A percentile compares a stretch with the other conserved stretches of the same genome.
Evolutionary conservation across 352 stramenopile genomes (phyloP).

Genomic region (Phytopythium delawarense): DNA sequence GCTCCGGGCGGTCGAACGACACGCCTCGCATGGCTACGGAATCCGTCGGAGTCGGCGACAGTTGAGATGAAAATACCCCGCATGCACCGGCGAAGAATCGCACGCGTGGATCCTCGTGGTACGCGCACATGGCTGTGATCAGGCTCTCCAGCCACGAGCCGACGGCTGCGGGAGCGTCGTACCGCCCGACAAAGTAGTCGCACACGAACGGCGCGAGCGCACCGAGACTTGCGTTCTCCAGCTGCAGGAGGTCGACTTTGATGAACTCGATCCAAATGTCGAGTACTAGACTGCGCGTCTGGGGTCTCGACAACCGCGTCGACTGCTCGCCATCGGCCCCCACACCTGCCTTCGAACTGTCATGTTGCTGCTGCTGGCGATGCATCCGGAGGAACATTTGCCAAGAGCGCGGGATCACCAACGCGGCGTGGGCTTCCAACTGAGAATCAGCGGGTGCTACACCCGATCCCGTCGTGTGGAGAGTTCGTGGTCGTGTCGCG

Average conservation of each 20-base stretch:
- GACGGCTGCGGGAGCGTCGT: conserved; percentile 43
- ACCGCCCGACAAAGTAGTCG: conserved; percentile 60
- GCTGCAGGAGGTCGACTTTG: conserved; percentile 56
- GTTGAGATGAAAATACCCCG: conserved; percentile 10
- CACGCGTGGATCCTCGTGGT: conserved; percentile 47
- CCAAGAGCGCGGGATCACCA: conserved; percentile 28
- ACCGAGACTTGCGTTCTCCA: conserved; percentile 46
- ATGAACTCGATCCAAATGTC: conserved; percentile 77
- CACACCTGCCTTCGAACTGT: neutral
- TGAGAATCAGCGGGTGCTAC: neutral
- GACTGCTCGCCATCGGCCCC: neutral
- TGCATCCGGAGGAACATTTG: conserved; percentile 26
- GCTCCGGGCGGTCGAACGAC: conserved; percentile 12
- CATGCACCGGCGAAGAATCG: conserved; percentile 58
- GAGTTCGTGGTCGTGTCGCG: neutral
- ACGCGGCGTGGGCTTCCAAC: neutral
- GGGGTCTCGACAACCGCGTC: conserved; percentile 7
- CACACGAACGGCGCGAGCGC: conserved; percentile 64
- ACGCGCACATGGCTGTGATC: conserved; percentile 32
- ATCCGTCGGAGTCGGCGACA: neutral
- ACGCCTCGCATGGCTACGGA: conserved; percentile 5
- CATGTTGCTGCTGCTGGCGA: conserved; percentile 11
- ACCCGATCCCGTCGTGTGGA: neutral
- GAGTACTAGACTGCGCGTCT: conserved; percentile 48
- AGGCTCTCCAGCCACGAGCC: conserved; percentile 50